Percentiles rank a stretch among this genome's conserved stretches.
These are phyloP conservation scores for Malus hybrid DNA, from an alignment of 331 rosid genomes.

Conservation along the genomic window DNA sequence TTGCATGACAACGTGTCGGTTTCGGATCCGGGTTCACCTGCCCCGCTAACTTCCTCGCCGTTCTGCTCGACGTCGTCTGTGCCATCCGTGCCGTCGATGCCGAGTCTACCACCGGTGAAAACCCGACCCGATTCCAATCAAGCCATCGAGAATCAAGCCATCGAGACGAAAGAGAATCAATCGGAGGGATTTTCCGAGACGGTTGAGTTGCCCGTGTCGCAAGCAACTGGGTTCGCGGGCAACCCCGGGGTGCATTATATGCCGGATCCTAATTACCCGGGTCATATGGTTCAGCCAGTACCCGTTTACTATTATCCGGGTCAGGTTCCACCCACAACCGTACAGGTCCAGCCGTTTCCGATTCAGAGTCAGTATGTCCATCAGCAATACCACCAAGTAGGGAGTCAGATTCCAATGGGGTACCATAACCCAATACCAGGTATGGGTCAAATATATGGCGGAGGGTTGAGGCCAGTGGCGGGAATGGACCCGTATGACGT, in stretches of 20 bases:
- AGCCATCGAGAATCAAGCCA: slow-evolving; percentile 23
- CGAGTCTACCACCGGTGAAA: slow-evolving; percentile 72
- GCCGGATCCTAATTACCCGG: slow-evolving; percentile 34
- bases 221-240: slow-evolving; percentile 19
- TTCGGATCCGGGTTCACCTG: slow-evolving; percentile 84
- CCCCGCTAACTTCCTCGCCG: slow-evolving; percentile 45
- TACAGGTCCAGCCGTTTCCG: slow-evolving; percentile 37
- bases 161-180: slow-evolving; percentile 26
- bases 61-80: slow-evolving; percentile 57
- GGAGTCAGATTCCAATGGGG: slow-evolving; percentile 44
- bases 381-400: slow-evolving; percentile 34
- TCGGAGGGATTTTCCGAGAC: slow-evolving; percentile 17
- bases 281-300: slow-evolving; percentile 33
- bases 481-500: slow-evolving; percentile 37
- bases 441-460: slow-evolving; percentile 42
- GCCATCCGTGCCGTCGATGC: slow-evolving; percentile 36
- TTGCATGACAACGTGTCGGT: slow-evolving; percentile 36
- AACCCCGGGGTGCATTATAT: slow-evolving; percentile 33
- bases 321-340: slow-evolving; percentile 38
- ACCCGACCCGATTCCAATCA: slow-evolving; percentile 44
- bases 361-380: slow-evolving; percentile 37
- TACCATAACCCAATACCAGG: slow-evolving; percentile 45
- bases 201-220: slow-evolving; percentile 10
- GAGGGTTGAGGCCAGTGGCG: slow-evolving; percentile 35
- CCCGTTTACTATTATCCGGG: slow-evolving; percentile 54